phyloP scores from a whole-genome alignment of 2,329 filamentous ascomycete genomes.

The Pyrenophora seminiperda region DNA sequence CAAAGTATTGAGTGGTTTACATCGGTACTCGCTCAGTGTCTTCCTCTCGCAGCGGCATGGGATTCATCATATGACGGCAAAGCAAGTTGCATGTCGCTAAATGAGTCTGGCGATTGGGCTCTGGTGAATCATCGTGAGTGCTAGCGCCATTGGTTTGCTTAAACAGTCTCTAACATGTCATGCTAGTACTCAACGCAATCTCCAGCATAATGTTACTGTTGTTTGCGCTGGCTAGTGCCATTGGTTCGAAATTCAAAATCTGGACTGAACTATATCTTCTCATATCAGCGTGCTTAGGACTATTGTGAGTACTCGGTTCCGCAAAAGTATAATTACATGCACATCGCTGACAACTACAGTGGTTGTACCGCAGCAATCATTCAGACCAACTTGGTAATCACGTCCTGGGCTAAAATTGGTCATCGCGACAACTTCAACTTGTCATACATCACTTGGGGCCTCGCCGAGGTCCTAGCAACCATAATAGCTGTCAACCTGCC shows the following conservation, averaged over 20 bases:
- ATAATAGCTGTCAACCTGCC: conserved; percentile 12
- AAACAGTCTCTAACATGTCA: neutral
- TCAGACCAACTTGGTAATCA: conserved; percentile 30
- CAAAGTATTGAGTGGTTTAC: conserved; percentile 51
- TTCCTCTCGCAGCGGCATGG: conserved; percentile 55
- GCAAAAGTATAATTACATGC: conserved; percentile 27
- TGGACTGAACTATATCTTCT: conserved; percentile 21
- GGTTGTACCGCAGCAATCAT: conserved; percentile 49
- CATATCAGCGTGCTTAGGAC: conserved; percentile 47
- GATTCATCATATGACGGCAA: conserved; percentile 22
- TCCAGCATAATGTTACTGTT: conserved; percentile 44
- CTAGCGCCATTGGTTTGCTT: too few relatives aligned
- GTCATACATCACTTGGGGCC: conserved; percentile 4
- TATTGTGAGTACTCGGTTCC: conserved; percentile 47
- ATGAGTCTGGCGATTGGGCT: conserved; percentile 53
- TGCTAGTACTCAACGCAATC: conserved; percentile 16
- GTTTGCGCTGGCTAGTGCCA: neutral
- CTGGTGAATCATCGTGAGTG: conserved; percentile 51
- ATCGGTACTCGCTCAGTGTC: conserved; percentile 54
- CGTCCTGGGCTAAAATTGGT: conserved; percentile 9
- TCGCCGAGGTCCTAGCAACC: conserved; percentile 14
- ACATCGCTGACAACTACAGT: conserved; percentile 39
- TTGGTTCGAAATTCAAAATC: conserved; percentile 2
- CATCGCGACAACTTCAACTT: conserved; percentile 9
- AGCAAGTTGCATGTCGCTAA: conserved; percentile 33